A percentile compares a stretch with the other conserved stretches of the same genome.
These are phyloP conservation scores for Hypoxylon subgilvum DNA, from an alignment of 495 filamentous ascomycete genomes.

Conservation along the genomic window DNA sequence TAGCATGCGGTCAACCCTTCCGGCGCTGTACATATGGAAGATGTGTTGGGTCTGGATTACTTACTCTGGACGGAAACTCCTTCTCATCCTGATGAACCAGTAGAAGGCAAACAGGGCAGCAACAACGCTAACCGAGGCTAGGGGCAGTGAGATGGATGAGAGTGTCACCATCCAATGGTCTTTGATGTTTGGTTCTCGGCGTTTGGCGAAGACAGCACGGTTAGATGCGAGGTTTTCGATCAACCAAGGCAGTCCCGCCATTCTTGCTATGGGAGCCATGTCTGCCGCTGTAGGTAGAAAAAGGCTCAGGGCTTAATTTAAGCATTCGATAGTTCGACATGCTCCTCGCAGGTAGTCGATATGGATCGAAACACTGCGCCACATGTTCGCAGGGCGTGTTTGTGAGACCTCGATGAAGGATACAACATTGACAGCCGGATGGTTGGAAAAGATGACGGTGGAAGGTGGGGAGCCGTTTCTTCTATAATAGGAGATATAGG, in stretches of 20 bases:
- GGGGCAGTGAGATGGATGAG: constrained; percentile 36
- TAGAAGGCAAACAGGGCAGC: constrained; percentile 62
- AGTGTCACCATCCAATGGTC: constrained; percentile 28
- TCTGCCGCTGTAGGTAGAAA: constrained; percentile 14
- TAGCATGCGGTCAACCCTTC: constrained; percentile 43
- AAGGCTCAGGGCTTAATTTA: constrained; percentile 14
- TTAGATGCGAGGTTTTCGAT: constrained; percentile 7
- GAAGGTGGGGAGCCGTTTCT: no score
- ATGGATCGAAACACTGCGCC: no score
- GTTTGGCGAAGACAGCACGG: constrained; percentile 6
- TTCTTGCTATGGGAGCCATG: constrained; percentile 28
- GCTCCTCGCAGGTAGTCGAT: no score
- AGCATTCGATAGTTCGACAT: constrained; percentile 3
- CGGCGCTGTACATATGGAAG: not conserved
- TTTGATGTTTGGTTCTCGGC: not conserved
- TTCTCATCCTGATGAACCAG: constrained; percentile 77
- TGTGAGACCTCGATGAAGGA: no score
- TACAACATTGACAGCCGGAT: no score
- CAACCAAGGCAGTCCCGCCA: not conserved
- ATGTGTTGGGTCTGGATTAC: constrained; percentile 24
- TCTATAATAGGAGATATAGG: no score
- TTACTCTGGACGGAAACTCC: constrained; percentile 76
- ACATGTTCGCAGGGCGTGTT: no score
- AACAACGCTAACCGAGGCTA: constrained; percentile 59
- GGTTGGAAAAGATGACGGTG: no score